Percentiles rank a stretch among this genome's conserved stretches.
phyloP scores from a whole-genome alignment of 352 stramenopile species.

The Pythium pyrilobum region DNA sequence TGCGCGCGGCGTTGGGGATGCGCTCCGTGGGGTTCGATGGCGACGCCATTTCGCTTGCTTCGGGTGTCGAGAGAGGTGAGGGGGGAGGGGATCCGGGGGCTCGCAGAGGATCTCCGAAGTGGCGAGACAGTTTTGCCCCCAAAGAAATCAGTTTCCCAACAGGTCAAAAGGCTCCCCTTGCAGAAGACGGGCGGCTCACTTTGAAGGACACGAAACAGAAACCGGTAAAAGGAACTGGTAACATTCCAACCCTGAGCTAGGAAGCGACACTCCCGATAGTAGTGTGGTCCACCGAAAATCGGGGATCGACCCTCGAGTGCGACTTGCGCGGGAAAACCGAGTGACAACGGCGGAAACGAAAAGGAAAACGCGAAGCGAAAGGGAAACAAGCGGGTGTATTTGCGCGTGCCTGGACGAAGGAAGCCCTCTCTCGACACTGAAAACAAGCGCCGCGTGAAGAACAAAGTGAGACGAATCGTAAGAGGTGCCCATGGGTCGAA shows the following conservation, averaged over 20 bases:
- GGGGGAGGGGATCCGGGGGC: too few relatives aligned
- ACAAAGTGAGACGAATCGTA: not conserved
- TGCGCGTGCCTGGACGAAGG: not conserved
- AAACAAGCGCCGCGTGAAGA: not conserved
- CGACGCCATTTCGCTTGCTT: slow-evolving; percentile 32
- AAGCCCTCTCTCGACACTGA: not conserved
- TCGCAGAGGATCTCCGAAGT: slow-evolving; percentile 4
- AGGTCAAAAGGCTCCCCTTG: slow-evolving; percentile 7
- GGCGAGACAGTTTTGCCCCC: not conserved
- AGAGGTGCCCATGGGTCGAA: slow-evolving; percentile 65
- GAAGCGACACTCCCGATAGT: not conserved
- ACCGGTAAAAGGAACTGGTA: too few relatives aligned
- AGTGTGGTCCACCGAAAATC: slow-evolving; percentile 2
- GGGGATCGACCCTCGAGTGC: not conserved
- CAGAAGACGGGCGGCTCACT: not conserved
- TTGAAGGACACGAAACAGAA: not conserved
- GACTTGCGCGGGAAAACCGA: slow-evolving; percentile 15
- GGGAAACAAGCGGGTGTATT: slow-evolving; percentile 15
- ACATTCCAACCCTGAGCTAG: not conserved
- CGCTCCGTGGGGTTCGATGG: slow-evolving; percentile 63
- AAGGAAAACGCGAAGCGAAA: slow-evolving; percentile 2
- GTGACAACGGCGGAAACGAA: not conserved
- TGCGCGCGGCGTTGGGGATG: slow-evolving; percentile 44
- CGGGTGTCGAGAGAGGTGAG: not conserved
- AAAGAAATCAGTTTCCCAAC: not conserved